Percentiles rank a stretch among this genome's conserved stretches.
Evolutionary conservation across 352 stramenopile genomes (phyloP).

Genomic region (Phytophthora multivora): DNA sequence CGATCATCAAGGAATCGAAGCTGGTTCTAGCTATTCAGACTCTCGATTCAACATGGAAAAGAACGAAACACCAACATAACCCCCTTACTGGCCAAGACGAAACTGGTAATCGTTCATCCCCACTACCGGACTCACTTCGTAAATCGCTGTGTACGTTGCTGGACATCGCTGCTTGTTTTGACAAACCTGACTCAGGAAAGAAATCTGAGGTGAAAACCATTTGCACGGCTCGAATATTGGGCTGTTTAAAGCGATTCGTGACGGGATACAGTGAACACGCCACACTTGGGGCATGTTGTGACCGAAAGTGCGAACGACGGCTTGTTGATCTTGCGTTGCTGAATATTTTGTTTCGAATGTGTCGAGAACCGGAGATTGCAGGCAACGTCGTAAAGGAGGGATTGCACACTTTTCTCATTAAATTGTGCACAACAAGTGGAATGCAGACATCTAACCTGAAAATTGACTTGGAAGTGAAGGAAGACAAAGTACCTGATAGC

Average conservation of each 20-base stretch:
- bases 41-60: conserved; percentile 40
- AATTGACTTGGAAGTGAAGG: not conserved
- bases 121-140: conserved; percentile 18
- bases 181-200: conserved; percentile 7
- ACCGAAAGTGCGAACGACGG: conserved; percentile 27
- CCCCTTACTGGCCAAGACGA: no score
- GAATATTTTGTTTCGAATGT: conserved; percentile 50
- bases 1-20: conserved; percentile 27
- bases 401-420: conserved; percentile 46
- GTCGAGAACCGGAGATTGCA: conserved; percentile 35
- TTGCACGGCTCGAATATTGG: conserved; percentile 42
- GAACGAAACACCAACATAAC: not conserved
- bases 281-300: conserved; percentile 27
- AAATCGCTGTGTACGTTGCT: conserved; percentile 38
- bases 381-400: conserved; percentile 44
- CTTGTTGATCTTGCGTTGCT: conserved; percentile 34
- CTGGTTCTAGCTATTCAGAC: conserved; percentile 49
- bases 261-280: not conserved
- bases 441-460: not conserved
- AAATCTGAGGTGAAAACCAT: conserved; percentile 34
- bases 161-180: conserved; percentile 32
- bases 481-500: not conserved
- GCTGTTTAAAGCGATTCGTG: conserved; percentile 46
- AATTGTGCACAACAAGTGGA: conserved; percentile 27
- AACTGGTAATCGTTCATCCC: not conserved